phyloP scores from a whole-genome alignment of 768 basidiomycete species.

The Xerocomellus dryophilus region DNA sequence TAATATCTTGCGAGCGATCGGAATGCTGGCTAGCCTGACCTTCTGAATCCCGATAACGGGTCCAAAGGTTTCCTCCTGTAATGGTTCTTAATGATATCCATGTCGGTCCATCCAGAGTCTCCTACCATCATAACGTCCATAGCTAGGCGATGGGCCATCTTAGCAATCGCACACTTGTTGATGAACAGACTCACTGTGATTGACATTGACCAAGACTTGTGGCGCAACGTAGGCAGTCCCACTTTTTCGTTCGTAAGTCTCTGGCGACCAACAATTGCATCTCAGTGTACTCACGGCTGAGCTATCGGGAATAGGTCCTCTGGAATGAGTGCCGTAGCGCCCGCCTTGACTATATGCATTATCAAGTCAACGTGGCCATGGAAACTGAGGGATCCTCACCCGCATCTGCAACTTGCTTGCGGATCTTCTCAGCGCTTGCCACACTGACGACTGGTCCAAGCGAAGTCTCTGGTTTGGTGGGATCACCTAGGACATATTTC shows the following conservation, averaged over 20 bases:
- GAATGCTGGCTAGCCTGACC: slow-evolving; percentile 38
- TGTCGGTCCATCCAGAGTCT: neutral
- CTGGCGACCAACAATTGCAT: neutral
- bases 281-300: slow-evolving; percentile 49
- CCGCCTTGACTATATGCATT: slow-evolving; percentile 54
- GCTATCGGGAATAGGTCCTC: slow-evolving; percentile 66
- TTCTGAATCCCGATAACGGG: slow-evolving; percentile 93
- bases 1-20: neutral
- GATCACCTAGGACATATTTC: slow-evolving; percentile 86
- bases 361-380: neutral
- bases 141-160: slow-evolving; percentile 37
- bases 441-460: slow-evolving; percentile 93
- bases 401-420: slow-evolving; percentile 84
- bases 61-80: slow-evolving; percentile 85
- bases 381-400: slow-evolving; percentile 39
- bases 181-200: slow-evolving; percentile 63
- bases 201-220: slow-evolving; percentile 84
- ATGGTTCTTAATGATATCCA: neutral
- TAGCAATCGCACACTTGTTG: neutral
- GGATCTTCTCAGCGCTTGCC: slow-evolving; percentile 79
- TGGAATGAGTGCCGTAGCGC: slow-evolving; percentile 74
- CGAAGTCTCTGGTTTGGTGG: slow-evolving; percentile 66
- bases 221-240: slow-evolving; percentile 88
- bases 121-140: slow-evolving; percentile 92
- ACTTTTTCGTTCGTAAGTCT: slow-evolving; percentile 34